These are phyloP conservation scores for Eudorina sp. DNA, from an alignment of 139 green algal species.

Conservation along the genomic window DNA sequence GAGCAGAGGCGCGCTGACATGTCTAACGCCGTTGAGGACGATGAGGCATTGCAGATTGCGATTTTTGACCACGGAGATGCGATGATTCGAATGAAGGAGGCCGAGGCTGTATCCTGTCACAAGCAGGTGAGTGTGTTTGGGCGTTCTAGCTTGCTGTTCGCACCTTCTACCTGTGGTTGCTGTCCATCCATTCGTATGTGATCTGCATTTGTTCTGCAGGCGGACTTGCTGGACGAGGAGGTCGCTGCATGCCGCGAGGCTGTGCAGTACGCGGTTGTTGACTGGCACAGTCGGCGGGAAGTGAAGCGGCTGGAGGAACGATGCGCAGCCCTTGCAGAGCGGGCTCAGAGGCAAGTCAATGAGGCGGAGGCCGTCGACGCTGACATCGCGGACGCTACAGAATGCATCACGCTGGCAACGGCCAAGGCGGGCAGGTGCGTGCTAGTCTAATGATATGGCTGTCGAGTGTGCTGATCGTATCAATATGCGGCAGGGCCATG, in stretches of 20 bases:
- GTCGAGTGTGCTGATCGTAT: background rate
- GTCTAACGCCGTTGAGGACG: background rate
- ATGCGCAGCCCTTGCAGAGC: background rate
- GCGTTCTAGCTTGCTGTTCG: background rate
- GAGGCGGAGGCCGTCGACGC: constrained; percentile 28
- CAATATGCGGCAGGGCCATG: background rate
- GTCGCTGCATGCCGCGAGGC: constrained; percentile 11
- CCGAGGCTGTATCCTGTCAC: background rate
- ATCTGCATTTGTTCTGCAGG: background rate
- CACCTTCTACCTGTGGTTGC: background rate
- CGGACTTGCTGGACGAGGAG: constrained; percentile 36
- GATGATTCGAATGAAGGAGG: constrained; percentile 37
- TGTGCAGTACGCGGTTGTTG: constrained; percentile 16
- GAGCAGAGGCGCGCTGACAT: constrained; percentile 15
- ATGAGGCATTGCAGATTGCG: background rate
- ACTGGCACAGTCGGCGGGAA: constrained; percentile 25
- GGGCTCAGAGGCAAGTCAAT: background rate
- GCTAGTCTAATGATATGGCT: background rate
- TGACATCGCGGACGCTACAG: background rate
- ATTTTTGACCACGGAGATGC: constrained; percentile 25
- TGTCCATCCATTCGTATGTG: background rate
- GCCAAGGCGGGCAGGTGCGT: background rate
- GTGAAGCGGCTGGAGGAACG: background rate
- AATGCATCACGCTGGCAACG: constrained; percentile 8
- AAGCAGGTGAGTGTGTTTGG: constrained; percentile 2